Conservation (phyloP, 768 basidiomycete genomes). For the Boletellus emodensis region DNA sequence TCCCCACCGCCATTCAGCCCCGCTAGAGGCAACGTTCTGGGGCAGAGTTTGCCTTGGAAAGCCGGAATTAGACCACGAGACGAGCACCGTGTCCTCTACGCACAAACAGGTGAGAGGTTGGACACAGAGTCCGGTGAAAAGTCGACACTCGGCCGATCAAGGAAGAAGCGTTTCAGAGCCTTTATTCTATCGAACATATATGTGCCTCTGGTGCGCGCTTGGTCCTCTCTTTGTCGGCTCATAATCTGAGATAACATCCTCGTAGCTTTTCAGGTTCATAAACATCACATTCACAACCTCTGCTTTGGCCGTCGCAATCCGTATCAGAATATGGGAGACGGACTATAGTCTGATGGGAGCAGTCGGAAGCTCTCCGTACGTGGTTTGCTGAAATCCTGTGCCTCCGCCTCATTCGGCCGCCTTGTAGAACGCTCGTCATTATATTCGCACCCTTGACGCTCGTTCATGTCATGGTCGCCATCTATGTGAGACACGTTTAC, state of each 20-base stretch:
- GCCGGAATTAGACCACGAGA: slow-evolving; percentile 10
- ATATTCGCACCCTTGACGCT: slow-evolving; percentile 82
- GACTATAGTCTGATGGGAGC: slow-evolving; percentile 54
- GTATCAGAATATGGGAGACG: slow-evolving; percentile 60
- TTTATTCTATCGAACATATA: slow-evolving; percentile 75
- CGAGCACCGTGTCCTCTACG: slow-evolving; percentile 14
- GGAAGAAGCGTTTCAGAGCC: slow-evolving; percentile 49
- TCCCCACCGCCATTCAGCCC: slow-evolving; percentile 42
- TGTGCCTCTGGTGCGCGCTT: slow-evolving; percentile 64
- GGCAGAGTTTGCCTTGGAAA: slow-evolving; percentile 65
- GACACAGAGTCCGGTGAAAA: slow-evolving; percentile 31
- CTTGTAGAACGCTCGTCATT: slow-evolving; percentile 67
- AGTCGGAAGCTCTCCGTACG: slow-evolving; percentile 79
- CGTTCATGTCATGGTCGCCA: slow-evolving; percentile 78
- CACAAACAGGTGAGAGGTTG: slow-evolving; percentile 14
- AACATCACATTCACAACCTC: slow-evolving; percentile 81
- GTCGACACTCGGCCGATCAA: slow-evolving; percentile 26
- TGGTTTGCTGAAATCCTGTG: slow-evolving; percentile 6
- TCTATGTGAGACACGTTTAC: slow-evolving; percentile 59
- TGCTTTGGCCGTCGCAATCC: slow-evolving; percentile 75
- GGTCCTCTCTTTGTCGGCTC: neutral
- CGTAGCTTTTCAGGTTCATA: slow-evolving; percentile 76
- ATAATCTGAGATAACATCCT: slow-evolving; percentile 7
- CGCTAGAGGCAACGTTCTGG: slow-evolving; percentile 54
- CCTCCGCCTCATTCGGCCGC: neutral